Evolutionary conservation across 2,329 filamentous ascomycete species (phyloP), one percentile per base, ranked within the genome.

Genomic region (Periconia sp.): DNA sequence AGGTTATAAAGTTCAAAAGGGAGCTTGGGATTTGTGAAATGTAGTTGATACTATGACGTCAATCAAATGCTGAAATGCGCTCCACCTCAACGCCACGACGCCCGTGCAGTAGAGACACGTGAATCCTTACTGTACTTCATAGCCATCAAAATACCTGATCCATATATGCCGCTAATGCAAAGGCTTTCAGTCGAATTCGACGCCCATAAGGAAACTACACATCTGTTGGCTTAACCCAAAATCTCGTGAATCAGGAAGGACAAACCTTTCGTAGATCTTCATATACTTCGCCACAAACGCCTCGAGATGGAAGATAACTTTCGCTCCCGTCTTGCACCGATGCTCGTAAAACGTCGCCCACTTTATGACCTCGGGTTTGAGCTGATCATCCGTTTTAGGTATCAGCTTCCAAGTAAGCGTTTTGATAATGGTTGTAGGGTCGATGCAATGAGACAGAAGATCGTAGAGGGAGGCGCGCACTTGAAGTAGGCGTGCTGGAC

Each of bases 261-360:
- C 75, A 52, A 84, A 95, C 84, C 91, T 92, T 76, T 99, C 94
- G 52, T 92, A 82, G 56, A 97, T 84, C 58, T 92, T 84, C 92
- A 99, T 97, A 69, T 97, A 96, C 75, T 96, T 97, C 44, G 92
- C 92, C 45, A 99, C 94, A 72, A 99, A 99, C 3, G 94, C 94
- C 73, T 99, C 95, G 4, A 99, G 77, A 65, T 99, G 95, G 72
- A 99, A 99, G 51, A 99, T 97, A 45, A 95, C 88, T 79, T 99
- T 99, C 51, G 75, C 91, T 37, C 94, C 94, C 57, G 87, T 87
- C 68, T 89, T 89, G 72, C 97, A 89, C 48, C 94, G 83, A 70
- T 99, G 94, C 72, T 99, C 95, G 70, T 95, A 99, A 64, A 96
- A 97, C 0, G 94, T 92, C 4, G 90, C 89, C 94, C 94, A 99